Conservation (phyloP, 73 alveolate species). For the Blepharisma stoltei region DNA sequence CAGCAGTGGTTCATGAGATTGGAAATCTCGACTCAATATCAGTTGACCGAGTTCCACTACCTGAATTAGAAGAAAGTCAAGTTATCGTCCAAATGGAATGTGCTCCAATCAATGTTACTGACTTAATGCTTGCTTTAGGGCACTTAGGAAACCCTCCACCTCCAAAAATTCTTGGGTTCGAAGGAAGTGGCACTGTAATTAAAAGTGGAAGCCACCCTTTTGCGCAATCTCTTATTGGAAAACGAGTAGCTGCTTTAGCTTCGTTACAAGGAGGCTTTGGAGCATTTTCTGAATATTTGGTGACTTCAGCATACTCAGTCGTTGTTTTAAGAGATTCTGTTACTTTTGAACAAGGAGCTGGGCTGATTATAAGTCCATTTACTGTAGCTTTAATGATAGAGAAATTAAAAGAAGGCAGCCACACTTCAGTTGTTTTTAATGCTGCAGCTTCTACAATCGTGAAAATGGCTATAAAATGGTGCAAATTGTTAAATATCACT, state of each 20-base stretch:
- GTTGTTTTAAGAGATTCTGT: constrained; percentile 42
- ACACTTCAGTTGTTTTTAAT: constrained; percentile 50
- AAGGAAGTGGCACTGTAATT: constrained; percentile 78
- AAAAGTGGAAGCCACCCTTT: constrained; percentile 63
- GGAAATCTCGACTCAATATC: background rate
- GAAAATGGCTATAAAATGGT: constrained; percentile 52
- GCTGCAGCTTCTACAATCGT: constrained; percentile 72
- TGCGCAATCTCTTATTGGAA: constrained; percentile 59
- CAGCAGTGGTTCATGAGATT: background rate
- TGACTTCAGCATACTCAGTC: constrained; percentile 56
- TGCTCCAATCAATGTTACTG: constrained; percentile 72
- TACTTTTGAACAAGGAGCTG: constrained; percentile 56
- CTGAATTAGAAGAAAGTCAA: constrained; percentile 58
- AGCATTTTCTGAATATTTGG: constrained; percentile 44
- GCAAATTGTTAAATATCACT: constrained; percentile 47
- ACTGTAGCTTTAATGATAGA: constrained; percentile 67
- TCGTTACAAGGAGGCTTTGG: constrained; percentile 51
- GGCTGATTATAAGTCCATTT: constrained; percentile 61
- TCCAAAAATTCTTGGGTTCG: constrained; percentile 74
- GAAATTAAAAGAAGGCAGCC: constrained; percentile 29
- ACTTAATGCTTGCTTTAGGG: constrained; percentile 44
- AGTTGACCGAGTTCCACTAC: constrained; percentile 36
- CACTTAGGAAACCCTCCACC: constrained; percentile 32
- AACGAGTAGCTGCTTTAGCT: constrained; percentile 60
- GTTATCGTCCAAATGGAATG: constrained; percentile 67